phyloP scores from a whole-genome alignment of 2,329 filamentous ascomycete genomes.

The Cercospora sojina region DNA sequence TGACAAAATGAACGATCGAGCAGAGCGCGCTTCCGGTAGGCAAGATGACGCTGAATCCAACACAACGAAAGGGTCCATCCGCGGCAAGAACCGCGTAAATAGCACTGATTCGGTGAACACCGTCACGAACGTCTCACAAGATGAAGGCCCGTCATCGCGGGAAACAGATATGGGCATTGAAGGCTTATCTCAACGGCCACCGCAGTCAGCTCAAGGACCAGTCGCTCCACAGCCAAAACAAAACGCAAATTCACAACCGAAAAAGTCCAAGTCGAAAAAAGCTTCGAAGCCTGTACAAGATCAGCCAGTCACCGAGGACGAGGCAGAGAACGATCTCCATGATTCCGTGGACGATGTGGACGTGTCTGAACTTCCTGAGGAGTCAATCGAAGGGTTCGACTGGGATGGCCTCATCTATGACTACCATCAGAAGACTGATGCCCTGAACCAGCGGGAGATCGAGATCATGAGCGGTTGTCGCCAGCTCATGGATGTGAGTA shows the following conservation, averaged over 20 bases:
- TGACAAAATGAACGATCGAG: conserved; percentile 11
- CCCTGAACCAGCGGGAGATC: conserved; percentile 63
- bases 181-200: conserved; percentile 10
- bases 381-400: conserved; percentile 59
- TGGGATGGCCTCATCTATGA: conserved; percentile 74
- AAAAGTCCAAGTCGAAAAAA: neutral
- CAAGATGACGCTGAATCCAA: neutral
- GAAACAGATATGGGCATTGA: neutral
- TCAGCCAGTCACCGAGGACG: neutral
- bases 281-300: neutral
- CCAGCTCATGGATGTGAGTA: conserved; percentile 59
- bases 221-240: neutral
- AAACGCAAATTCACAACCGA: neutral
- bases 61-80: neutral
- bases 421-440: conserved; percentile 65
- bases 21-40: conserved; percentile 5
- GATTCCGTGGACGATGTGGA: conserved; percentile 21
- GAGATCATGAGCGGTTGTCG: conserved; percentile 39
- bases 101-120: conserved; percentile 10
- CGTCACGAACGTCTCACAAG: conserved; percentile 8
- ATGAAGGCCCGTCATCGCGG: neutral
- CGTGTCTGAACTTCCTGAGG: conserved; percentile 23
- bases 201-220: conserved; percentile 11
- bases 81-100: conserved; percentile 5
- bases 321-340: conserved; percentile 1